Evolutionary conservation across 768 basidiomycete genomes (phyloP).

Genomic region (Mycena latifolia): DNA sequence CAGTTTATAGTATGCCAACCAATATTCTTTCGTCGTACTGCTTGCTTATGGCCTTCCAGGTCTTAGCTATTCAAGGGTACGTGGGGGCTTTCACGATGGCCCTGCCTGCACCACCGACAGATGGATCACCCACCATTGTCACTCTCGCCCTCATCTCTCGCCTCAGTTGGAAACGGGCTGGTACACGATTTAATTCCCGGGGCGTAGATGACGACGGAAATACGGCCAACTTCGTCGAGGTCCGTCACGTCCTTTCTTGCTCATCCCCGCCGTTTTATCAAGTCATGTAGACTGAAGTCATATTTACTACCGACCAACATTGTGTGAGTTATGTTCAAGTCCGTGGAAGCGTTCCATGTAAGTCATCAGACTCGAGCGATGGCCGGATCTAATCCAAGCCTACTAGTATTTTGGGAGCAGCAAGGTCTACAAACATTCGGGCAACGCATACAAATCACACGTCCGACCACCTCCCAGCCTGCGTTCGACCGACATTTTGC

Average conservation of each 20-base stretch:
- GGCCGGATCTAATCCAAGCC: slow-evolving; percentile 25
- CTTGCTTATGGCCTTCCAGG: slow-evolving; percentile 52
- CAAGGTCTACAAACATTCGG: slow-evolving; percentile 96
- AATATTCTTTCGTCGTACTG: slow-evolving; percentile 24
- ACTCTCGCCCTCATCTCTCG: slow-evolving; percentile 88
- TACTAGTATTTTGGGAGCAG: slow-evolving; percentile 97
- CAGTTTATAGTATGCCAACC: slow-evolving; percentile 80
- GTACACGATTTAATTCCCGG: slow-evolving; percentile 96
- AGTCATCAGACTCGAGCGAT: slow-evolving; percentile 49
- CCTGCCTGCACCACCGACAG: slow-evolving; percentile 79
- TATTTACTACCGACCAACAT: slow-evolving; percentile 88
- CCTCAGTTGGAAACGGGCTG: slow-evolving; percentile 94
- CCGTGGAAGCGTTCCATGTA: slow-evolving; percentile 95
- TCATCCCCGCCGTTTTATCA: slow-evolving; percentile 28
- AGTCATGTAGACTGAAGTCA: slow-evolving; percentile 81
- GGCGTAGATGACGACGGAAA: slow-evolving; percentile 97
- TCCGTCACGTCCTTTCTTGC: slow-evolving; percentile 43
- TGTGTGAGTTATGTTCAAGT: slow-evolving; percentile 95
- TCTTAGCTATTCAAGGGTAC: slow-evolving; percentile 95
- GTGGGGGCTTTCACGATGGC: slow-evolving; percentile 87
- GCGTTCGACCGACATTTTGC: slow-evolving; percentile 96
- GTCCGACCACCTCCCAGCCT: slow-evolving; percentile 95
- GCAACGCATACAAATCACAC: slow-evolving; percentile 93
- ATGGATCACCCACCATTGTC: slow-evolving; percentile 78
- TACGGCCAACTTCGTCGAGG: slow-evolving; percentile 97